Base-by-base conservation (phyloP, 495 filamentous ascomycete species). In the Parathielavia appendiculata region DNA sequence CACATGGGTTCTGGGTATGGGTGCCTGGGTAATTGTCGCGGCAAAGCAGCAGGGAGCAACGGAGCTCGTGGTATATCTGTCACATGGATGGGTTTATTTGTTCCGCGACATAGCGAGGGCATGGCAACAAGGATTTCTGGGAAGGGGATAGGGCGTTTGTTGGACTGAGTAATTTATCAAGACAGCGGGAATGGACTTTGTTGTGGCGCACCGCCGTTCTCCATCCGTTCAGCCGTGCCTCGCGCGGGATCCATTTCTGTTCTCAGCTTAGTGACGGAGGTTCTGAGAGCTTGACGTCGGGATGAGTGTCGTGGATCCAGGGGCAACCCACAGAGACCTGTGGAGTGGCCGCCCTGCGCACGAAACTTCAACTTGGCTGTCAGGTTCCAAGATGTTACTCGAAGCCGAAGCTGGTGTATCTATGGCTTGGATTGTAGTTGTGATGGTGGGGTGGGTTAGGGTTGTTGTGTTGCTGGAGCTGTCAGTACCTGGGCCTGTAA, bases 1-100 rank as follows among this genome's bases (percentile, higher is more conserved):
- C 52, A 41, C 23, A 54, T 34, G 40, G 51, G 40, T 45, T 45
- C 30, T 54, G 52, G 52, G 22, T 54, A 35, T 20, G 41, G 12
- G 36, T 10, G 11, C 22, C 23, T 40, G 51, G 39, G 20, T 43
- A 44, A 9, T 43, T 35, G 39, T 34, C 35, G 38, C 5, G 13
- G 26, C 26, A 22, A 30, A 32, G 47, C 41, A 47, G 53, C 30
- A 32, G 22, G 41, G 30, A 32, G 38, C 35, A 5, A 46, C 22
- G 30, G 46, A 17, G 30, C 20, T 56, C 22, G n/a, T 10, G 41
- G 17, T 11, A 38, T 54, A 36, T 1, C 16, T 47, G 53, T 56
- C 53, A 23, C 4, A 53, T 39, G 50, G 20, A 19, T 53, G 49
- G 50, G 13, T 23, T 17, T 41, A 20, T 41, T n/a, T n/a, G 36